phyloP scores from a whole-genome alignment of 208 protist species.

The Tetramitus jugosus region DNA sequence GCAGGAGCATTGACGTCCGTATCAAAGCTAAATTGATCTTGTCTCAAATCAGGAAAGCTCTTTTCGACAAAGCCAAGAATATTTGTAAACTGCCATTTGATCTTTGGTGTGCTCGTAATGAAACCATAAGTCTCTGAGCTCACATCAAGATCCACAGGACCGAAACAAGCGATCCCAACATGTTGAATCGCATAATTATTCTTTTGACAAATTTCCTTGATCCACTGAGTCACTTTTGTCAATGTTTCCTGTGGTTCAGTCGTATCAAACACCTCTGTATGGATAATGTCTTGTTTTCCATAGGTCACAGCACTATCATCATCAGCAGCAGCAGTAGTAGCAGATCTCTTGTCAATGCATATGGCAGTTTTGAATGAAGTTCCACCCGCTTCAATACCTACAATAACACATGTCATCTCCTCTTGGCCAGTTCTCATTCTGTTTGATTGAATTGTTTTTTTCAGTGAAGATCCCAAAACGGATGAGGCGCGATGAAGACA shows the following conservation, averaged over 20 bases:
- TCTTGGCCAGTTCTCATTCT: no score
- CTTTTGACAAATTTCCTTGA: background rate
- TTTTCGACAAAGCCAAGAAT: constrained; percentile 8
- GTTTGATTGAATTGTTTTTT: no score
- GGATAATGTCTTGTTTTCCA: no score
- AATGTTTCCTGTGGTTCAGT: background rate
- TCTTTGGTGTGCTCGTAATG: constrained; percentile 28
- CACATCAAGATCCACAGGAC: constrained; percentile 20
- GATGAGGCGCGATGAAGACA: no score
- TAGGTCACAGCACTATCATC: no score
- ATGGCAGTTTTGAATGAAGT: no score
- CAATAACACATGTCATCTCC: no score
- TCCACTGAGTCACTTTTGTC: background rate
- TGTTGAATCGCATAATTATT: background rate
- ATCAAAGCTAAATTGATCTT: constrained; percentile 9
- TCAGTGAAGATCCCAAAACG: no score
- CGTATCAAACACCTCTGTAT: no score
- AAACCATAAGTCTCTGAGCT: constrained; percentile 8
- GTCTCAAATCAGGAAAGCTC: background rate
- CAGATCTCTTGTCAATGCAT: no score
- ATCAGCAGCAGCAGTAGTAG: no score
- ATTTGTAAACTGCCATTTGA: background rate
- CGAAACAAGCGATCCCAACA: constrained; percentile 26
- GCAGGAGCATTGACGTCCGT: constrained; percentile 30
- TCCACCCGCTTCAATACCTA: no score